Evolutionary conservation across 78 protist genomes (phyloP), one percentile per base, ranked within the genome.

Genomic region (Corallochytrium limacisporum): DNA sequence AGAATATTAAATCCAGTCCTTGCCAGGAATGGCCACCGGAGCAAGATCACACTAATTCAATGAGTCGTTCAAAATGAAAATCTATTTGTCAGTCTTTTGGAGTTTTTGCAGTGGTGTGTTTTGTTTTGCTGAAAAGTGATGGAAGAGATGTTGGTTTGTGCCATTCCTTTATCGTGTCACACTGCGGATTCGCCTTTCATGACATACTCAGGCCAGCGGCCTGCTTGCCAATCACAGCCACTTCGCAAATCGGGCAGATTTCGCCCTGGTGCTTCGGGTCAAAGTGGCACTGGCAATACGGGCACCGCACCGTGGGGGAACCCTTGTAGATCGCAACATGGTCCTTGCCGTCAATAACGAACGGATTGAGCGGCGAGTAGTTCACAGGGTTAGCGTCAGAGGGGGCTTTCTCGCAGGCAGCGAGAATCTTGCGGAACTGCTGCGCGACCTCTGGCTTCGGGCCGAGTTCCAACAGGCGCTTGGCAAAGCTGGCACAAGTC

Each of bases 311-410:
- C 36, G 32, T 24, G 24, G 78, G 67, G 3, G 78, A 33, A 51
- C 92, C 92, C 24, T 53, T 49, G 78, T 91, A 91, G 66, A 91
- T 82, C 56, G 95, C 92, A 10, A 32, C 35, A 20, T 63, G 16
- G 7, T 84, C 33, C 24, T 0, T 48, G 47, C 61, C 57, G 72
- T 92, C 88, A 33, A 85, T 43, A 31, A 54, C 80, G 57, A 92
- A 92, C 40, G 97, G 95, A 62, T 92, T 90, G 46, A 78, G 79
- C 63, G 75, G 89, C 68, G 90, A 89, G 59, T 92, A 92, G 42
- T 72, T 29, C 24, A 84, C 24, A 10, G 40, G 32, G 32, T 9
- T 12, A 18, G 51, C 46, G 67, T 82, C 69, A 6, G 51, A 39
- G 24, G 73, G 70, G 26, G 13, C 59, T 33, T 77, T 43, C 49